phyloP scores from a whole-genome alignment of 2,329 filamentous ascomycete genomes.

The Botrytis byssoidea region DNA sequence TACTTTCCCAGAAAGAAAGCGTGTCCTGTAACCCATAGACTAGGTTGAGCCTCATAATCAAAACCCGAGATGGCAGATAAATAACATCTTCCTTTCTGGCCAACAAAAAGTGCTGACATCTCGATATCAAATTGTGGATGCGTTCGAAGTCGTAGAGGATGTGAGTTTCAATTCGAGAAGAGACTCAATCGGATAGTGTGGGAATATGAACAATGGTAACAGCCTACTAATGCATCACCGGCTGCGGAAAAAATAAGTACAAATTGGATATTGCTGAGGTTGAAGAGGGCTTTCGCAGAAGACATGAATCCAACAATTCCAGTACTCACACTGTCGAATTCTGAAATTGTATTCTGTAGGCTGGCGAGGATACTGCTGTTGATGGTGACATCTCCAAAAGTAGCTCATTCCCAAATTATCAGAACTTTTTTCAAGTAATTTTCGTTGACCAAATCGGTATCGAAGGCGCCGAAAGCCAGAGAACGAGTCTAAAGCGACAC shows the following conservation, averaged over 20 bases:
- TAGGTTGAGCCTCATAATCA: not conserved
- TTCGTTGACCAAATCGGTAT: not conserved
- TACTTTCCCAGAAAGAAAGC: conserved; percentile 11
- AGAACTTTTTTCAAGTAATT: not conserved
- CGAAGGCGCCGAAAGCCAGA: conserved; percentile 11
- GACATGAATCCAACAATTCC: conserved; percentile 21
- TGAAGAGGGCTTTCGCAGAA: conserved; percentile 19
- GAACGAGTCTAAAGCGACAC: conserved; percentile 20
- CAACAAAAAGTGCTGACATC: not conserved
- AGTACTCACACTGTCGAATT: conserved; percentile 24
- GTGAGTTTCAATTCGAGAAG: not conserved
- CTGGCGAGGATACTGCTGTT: conserved; percentile 16
- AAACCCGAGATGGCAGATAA: conserved; percentile 6
- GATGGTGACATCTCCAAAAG: conserved; percentile 19
- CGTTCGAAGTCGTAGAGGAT: not conserved
- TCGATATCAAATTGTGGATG: conserved; percentile 13
- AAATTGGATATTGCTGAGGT: conserved; percentile 20
- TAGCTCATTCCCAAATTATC: conserved; percentile 3
- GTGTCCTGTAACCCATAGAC: conserved; percentile 18
- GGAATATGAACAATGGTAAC: conserved; percentile 22
- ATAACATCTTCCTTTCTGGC: conserved; percentile 15
- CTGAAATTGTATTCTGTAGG: conserved; percentile 7
- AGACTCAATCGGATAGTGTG: conserved; percentile 24
- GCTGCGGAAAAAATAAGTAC: not conserved
- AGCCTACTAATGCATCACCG: conserved; percentile 16